Evolutionary conservation across 2,329 filamentous ascomycete species (phyloP).

Genomic region (Cladobotryum mycophilum): DNA sequence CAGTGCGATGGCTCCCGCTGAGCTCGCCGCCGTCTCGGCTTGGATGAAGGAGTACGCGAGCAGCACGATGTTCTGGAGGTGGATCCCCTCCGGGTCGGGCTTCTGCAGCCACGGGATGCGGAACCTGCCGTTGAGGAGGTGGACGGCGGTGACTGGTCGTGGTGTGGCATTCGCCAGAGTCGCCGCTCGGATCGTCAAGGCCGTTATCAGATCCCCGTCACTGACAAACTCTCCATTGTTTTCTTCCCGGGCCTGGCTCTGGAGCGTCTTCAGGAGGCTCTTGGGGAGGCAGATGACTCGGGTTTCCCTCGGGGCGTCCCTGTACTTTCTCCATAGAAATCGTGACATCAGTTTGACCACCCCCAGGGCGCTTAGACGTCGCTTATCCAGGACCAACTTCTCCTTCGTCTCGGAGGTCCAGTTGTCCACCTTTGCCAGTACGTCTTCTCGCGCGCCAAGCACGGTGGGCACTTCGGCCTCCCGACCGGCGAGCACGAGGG

Average conservation of each 20-base stretch:
- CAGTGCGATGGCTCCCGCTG: no score
- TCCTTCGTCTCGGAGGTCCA: constrained; percentile 3
- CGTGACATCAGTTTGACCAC: constrained; percentile 19
- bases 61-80: no score
- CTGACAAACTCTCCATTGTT: constrained; percentile 33
- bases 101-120: no score
- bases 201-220: constrained; percentile 39
- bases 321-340: constrained; percentile 22
- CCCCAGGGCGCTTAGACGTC: constrained; percentile 14
- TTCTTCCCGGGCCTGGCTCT: constrained; percentile 2
- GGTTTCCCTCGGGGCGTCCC: constrained; percentile 24
- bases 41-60: no score
- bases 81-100: no score
- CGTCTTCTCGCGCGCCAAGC: constrained; percentile 22
- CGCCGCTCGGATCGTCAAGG: constrained; percentile 25
- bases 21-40: no score
- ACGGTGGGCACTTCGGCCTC: constrained; percentile 34
- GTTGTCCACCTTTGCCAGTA: neutral
- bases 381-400: constrained; percentile 23
- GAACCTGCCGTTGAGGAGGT: no score
- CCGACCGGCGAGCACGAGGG: constrained; percentile 35
- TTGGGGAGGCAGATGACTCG: constrained; percentile 35
- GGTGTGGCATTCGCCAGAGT: neutral
- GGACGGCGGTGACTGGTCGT: neutral
- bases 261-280: constrained; percentile 3